A percentile compares a stretch with the other conserved stretches of the same genome.
Conservation (phyloP, 2,329 filamentous ascomycete species). For the Hymenoscyphus scutula region DNA sequence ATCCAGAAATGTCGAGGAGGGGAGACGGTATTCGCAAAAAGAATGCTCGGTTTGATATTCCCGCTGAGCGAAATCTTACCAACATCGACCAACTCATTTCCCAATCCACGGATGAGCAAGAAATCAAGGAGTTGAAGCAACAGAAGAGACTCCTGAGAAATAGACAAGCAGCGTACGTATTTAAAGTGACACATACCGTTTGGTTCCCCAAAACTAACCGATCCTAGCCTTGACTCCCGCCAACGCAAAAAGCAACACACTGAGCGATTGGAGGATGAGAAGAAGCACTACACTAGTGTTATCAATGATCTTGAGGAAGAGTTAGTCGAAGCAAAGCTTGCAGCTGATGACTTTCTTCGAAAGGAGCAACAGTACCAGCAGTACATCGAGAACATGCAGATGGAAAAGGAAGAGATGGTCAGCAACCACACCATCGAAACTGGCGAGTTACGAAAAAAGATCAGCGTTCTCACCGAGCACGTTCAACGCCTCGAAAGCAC, state of each 20-base stretch:
- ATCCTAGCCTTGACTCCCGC: conserved; percentile 79
- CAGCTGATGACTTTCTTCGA: conserved; percentile 67
- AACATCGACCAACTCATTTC: conserved; percentile 94
- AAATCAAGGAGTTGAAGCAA: conserved; percentile 97
- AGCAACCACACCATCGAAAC: conserved; percentile 86
- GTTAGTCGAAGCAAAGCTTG: conserved; percentile 63
- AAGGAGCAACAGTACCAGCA: conserved; percentile 74
- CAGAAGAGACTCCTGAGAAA: conserved; percentile 94
- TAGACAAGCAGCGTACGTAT: conserved; percentile 88
- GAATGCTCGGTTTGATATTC: conserved; percentile 97
- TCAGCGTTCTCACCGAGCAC: conserved; percentile 74
- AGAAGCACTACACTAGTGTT: conserved; percentile 80
- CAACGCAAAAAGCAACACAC: conserved; percentile 99
- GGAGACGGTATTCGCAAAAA: conserved; percentile 82
- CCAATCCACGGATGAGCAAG: conserved; percentile 82
- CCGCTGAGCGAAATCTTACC: conserved; percentile 84
- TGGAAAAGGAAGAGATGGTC: conserved; percentile 91
- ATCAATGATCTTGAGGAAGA: conserved; percentile 79
- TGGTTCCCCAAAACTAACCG: conserved; percentile 25
- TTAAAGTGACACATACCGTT: conserved; percentile 11
- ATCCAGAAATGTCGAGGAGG: conserved; percentile 63
- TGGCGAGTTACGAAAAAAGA: conserved; percentile 87
- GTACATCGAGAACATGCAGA: conserved; percentile 71
- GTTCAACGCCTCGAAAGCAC: conserved; percentile 68
- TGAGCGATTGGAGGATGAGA: conserved; percentile 93